Percentiles rank a stretch among this genome's conserved stretches.
Evolutionary conservation across 2,329 filamentous ascomycete genomes (phyloP).

Genomic region (Volutella citrinella): DNA sequence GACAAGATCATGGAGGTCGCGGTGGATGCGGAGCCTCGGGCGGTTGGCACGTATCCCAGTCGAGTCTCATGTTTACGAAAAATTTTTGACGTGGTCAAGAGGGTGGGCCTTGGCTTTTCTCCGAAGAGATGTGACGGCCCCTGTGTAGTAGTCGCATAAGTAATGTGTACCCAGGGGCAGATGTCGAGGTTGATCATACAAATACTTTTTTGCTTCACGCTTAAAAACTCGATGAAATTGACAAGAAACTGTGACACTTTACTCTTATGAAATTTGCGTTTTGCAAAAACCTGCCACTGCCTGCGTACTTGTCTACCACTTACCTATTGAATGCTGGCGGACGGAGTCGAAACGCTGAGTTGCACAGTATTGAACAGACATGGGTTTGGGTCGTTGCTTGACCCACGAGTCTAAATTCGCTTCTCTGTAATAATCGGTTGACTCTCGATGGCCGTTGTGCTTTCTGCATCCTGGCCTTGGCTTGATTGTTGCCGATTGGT

Average conservation of each 20-base stretch:
- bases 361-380: too few species aligned
- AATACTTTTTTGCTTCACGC: constrained; percentile 46
- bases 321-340: constrained; percentile 3
- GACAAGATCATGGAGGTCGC: constrained; percentile 45
- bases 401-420: constrained; percentile 6
- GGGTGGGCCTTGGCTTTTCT: constrained; percentile 48
- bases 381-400: not conserved
- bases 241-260: not conserved
- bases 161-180: constrained; percentile 48
- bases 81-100: constrained; percentile 54
- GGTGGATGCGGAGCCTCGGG: constrained; percentile 40
- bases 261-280: constrained; percentile 1
- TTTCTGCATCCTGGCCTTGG: not conserved
- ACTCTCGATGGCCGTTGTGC: too few species aligned
- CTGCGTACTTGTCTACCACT: too few species aligned
- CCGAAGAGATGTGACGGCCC: constrained; percentile 45
- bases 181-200: constrained; percentile 57
- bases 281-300: too few species aligned
- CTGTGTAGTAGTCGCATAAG: constrained; percentile 50
- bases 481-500: not conserved
- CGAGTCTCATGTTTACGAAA: constrained; percentile 57
- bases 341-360: too few species aligned
- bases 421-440: constrained; percentile 4
- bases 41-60: constrained; percentile 46
- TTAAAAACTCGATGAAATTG: constrained; percentile 31